A percentile compares a stretch with the other conserved stretches of the same genome.
phyloP scores from a whole-genome alignment of 352 stramenopile species.

The Elongisporangium anandrum region DNA sequence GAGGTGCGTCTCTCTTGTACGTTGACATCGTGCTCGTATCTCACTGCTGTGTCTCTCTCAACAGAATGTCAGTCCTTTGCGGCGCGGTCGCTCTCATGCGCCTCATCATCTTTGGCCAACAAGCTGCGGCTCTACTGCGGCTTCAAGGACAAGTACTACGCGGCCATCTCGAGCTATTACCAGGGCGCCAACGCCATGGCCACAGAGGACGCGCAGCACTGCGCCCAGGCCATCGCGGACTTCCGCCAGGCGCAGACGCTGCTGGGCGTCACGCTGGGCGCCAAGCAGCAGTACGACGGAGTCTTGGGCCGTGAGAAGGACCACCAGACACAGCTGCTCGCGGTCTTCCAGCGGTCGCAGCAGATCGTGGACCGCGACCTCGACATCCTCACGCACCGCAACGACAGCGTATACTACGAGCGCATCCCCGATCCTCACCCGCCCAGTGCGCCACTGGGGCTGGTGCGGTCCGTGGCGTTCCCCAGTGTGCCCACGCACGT shows the following conservation, averaged over 20 bases:
- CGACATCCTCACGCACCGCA: slow-evolving; percentile 63
- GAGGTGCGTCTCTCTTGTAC: slow-evolving; percentile 12
- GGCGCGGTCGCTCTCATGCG: slow-evolving; percentile 25
- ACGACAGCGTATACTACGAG: slow-evolving; percentile 70
- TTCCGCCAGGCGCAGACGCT: slow-evolving; percentile 45
- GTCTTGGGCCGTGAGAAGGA: slow-evolving; percentile 14
- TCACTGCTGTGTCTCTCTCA: slow-evolving; percentile 1
- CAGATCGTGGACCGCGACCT: slow-evolving; percentile 65
- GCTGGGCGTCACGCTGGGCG: slow-evolving; percentile 27
- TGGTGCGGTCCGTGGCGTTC: slow-evolving; percentile 42
- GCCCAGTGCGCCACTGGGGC: slow-evolving; percentile 33
- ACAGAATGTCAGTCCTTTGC: slow-evolving; percentile 29
- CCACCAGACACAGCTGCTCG: slow-evolving; percentile 27
- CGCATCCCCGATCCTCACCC: slow-evolving; percentile 47
- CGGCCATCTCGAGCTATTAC: slow-evolving; percentile 50
- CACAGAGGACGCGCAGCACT: slow-evolving; percentile 39
- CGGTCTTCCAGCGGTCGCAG: slow-evolving; percentile 47
- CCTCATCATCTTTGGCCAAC: slow-evolving; percentile 30
- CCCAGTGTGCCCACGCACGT: slow-evolving; percentile 21
- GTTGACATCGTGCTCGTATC: neutral
- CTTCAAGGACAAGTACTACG: slow-evolving; percentile 68
- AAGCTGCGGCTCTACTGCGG: slow-evolving; percentile 35
- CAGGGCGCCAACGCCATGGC: slow-evolving; percentile 57
- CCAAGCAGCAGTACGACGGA: slow-evolving; percentile 14
- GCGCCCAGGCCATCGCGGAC: slow-evolving; percentile 52